Percentiles rank a stretch among this genome's conserved stretches.
Conservation (phyloP, 2,329 filamentous ascomycete species). For the Dactylellina leptospora region DNA sequence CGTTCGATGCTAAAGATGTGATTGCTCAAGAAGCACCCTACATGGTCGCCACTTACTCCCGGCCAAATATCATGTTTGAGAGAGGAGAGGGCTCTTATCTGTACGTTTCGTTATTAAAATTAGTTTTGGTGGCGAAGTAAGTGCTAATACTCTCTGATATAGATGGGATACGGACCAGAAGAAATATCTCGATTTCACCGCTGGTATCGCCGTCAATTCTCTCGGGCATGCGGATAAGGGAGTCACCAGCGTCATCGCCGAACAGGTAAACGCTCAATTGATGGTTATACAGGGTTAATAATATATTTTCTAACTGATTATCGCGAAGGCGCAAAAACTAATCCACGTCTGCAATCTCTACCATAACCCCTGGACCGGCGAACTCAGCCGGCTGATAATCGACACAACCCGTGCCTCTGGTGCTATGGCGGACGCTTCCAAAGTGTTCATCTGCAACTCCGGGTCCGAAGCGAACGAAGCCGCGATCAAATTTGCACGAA, state of each 20-base stretch:
- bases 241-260: constrained; percentile 75
- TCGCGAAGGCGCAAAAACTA: constrained; percentile 71
- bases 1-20: constrained; percentile 38
- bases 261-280: constrained; percentile 67
- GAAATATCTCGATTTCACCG: constrained; percentile 91
- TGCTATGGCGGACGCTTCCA: constrained; percentile 79
- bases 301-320: constrained; percentile 58
- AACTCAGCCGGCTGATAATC: constrained; percentile 84
- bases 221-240: constrained; percentile 89
- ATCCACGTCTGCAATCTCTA: constrained; percentile 96
- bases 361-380: constrained; percentile 94
- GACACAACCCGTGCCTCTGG: constrained; percentile 80
- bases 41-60: constrained; percentile 96
- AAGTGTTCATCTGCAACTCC: constrained; percentile 94
- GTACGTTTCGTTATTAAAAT: constrained; percentile 32
- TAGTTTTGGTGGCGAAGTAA: too few relatives aligned
- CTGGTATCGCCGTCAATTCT: constrained; percentile 93
- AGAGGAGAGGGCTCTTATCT: constrained; percentile 86
- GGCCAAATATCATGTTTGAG: constrained; percentile 87
- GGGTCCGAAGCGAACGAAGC: constrained; percentile 98
- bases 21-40: constrained; percentile 70
- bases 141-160: too few relatives aligned
- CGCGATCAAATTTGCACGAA: constrained; percentile 94
- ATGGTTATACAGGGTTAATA: too few relatives aligned
- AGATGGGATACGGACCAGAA: constrained; percentile 85